Evolutionary conservation across 2,329 filamentous ascomycete species (phyloP), one percentile per base, ranked within the genome.

Genomic region (Teratosphaeria zuluensis): DNA sequence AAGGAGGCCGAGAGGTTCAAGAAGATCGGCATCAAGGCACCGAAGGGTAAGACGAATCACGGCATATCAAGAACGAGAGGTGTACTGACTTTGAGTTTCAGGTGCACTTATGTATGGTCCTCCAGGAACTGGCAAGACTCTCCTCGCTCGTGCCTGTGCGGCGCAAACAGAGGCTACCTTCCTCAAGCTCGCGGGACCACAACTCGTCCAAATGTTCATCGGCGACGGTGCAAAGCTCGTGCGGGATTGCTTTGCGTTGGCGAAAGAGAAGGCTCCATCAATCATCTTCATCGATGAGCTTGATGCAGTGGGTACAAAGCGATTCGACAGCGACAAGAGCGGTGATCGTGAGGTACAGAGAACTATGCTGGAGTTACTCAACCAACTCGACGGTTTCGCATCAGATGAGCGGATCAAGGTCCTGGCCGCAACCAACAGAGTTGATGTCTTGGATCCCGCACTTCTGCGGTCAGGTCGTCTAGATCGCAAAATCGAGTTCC

Each of bases 241-340:
- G 51, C 89, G 94, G 60, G 94, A 99, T 78, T 95, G 90, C 77
- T 99, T 99, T 73, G 94, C 94, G 1, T 81, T 99, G 14, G 94
- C 94, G 57, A 99, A 99, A 75, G 94, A 99, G 77, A 99, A 99
- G 81, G 94, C 94, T 0, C 95, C 94, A 0, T 91, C 94, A 59
- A 99, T 99, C 75, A 99, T 99, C 75, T 99, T 99, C 81, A 97
- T 99, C 69, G 94, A 99, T 77, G 94, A 99, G 77, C 79, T 99
- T 63, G 94, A 99, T 73, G 94, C 94, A 59, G 88, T 99, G n/a
- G 94, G 94, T 66, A 97, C 92, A 57, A 97, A 97, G 79, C 92
- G 94, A 71, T 99, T 99, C 79, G 94, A 99, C 75, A 95, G 90
- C 66, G 92, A 97, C 73, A 99, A 97, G 82, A 94, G 89, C 61